These are phyloP conservation scores for Ambrosia trifida DNA, from an alignment of 129 eudicot species.

Conservation along the genomic window DNA sequence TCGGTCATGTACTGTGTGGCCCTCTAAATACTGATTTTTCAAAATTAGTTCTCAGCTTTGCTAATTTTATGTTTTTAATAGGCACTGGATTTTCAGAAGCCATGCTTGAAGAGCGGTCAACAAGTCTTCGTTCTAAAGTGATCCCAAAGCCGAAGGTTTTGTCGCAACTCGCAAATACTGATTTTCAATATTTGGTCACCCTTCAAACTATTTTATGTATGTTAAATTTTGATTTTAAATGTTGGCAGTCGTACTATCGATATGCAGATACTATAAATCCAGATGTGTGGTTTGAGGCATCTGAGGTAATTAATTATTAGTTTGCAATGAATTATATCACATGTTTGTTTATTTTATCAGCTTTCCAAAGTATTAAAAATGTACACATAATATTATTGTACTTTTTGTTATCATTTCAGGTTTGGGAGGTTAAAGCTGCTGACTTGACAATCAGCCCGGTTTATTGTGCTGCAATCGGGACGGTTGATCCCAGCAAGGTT, in stretches of 20 bases:
- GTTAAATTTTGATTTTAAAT: constrained; percentile 15
- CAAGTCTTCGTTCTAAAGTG: constrained; percentile 83
- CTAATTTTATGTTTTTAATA: constrained; percentile 17
- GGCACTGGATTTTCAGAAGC: constrained; percentile 94
- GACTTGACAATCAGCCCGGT: constrained; percentile 91
- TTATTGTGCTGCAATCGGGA: constrained; percentile 88
- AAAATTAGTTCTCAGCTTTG: neutral
- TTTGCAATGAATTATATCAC: neutral
- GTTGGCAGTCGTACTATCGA: constrained; percentile 77
- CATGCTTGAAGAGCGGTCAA: constrained; percentile 81
- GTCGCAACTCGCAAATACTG: neutral
- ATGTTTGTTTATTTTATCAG: neutral
- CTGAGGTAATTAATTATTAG: constrained; percentile 58
- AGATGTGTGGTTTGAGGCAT: constrained; percentile 96
- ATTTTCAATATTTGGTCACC: neutral
- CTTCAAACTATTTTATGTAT: neutral
- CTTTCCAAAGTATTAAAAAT: neutral
- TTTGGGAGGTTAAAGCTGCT: constrained; percentile 99
- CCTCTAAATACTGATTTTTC: neutral
- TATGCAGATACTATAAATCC: constrained; percentile 64
- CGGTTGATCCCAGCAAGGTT: constrained; percentile 81
- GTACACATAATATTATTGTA: neutral
- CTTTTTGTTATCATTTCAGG: constrained; percentile 43
- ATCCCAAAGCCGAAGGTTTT: constrained; percentile 85
- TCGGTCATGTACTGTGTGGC: too few species aligned